Evolutionary conservation across 345 rosid genomes (phyloP).

Genomic region (Kandelia obovata): DNA sequence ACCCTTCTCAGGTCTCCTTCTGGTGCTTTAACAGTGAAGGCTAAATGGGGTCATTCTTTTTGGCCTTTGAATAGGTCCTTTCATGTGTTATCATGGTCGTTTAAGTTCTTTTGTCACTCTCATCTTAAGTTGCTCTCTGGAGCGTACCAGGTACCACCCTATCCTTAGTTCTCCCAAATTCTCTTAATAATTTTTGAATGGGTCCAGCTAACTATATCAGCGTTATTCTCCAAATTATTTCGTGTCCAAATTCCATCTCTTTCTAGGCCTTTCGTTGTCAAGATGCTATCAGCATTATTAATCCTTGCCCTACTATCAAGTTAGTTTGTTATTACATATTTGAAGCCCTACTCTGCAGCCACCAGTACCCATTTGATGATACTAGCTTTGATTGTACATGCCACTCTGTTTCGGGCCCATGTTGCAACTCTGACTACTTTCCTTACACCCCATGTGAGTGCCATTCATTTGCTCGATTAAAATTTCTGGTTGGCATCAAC

Average conservation of each 20-base stretch:
- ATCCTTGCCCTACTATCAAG: slow-evolving; percentile 23
- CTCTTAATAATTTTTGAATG: neutral
- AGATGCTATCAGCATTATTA: slow-evolving; percentile 29
- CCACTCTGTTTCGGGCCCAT: slow-evolving; percentile 16
- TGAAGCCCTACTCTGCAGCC: neutral
- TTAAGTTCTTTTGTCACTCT: slow-evolving; percentile 40
- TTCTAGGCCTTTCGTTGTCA: slow-evolving; percentile 23
- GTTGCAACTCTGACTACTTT: slow-evolving; percentile 11
- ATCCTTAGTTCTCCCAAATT: slow-evolving; percentile 16
- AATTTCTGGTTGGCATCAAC: slow-evolving; percentile 13
- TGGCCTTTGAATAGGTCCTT: slow-evolving; percentile 33
- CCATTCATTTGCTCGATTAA: slow-evolving; percentile 8
- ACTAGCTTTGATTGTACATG: slow-evolving; percentile 1
- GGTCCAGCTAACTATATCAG: neutral
- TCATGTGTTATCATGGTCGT: slow-evolving; percentile 41
- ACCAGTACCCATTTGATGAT: slow-evolving; percentile 15
- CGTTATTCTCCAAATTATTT: neutral
- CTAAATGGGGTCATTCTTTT: slow-evolving; percentile 29
- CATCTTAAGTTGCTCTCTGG: slow-evolving; percentile 13
- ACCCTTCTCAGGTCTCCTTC: slow-evolving; percentile 24
- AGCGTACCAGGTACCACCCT: slow-evolving; percentile 28
- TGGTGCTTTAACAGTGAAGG: neutral
- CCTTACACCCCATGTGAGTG: slow-evolving; percentile 32
- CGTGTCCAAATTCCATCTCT: slow-evolving; percentile 14
- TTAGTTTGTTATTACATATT: slow-evolving; percentile 5